Evolutionary conservation across 208 protist genomes (phyloP).

Genomic region (Tritrichomonas musculus): DNA sequence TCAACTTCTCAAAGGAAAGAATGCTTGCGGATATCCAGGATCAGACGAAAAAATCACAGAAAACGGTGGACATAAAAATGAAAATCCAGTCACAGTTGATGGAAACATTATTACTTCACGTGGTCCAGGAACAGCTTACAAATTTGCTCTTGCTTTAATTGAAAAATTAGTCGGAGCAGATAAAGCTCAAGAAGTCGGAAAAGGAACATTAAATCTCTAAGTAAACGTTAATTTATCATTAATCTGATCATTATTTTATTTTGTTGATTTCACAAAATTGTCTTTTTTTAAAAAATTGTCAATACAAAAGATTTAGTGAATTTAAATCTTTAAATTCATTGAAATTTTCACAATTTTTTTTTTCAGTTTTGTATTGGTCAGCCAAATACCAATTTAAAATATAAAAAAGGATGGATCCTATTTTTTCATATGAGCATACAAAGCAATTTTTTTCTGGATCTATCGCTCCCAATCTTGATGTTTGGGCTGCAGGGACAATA

Average conservation of each 20-base stretch:
- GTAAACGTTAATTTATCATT: too few species aligned
- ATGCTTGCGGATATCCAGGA: not conserved
- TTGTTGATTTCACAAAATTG: too few species aligned
- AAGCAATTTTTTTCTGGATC: not conserved
- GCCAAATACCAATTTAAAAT: too few species aligned
- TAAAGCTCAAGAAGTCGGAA: not conserved
- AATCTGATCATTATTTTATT: too few species aligned
- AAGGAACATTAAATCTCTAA: not conserved
- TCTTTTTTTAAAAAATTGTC: too few species aligned
- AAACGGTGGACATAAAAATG: not conserved
- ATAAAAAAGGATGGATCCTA: too few species aligned
- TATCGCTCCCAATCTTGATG: not conserved
- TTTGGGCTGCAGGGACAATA: not conserved
- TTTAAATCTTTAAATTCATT: too few species aligned
- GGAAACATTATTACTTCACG: conserved; percentile 12
- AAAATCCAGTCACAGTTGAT: not conserved
- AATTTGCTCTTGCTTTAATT: not conserved
- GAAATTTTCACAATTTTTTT: too few species aligned
- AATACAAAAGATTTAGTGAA: too few species aligned
- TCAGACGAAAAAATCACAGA: not conserved
- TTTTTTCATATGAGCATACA: too few species aligned
- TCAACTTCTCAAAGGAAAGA: not conserved
- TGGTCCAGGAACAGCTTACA: not conserved
- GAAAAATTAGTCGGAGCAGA: not conserved
- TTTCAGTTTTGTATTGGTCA: too few species aligned